These are phyloP conservation scores for Blastobotrys persicus DNA, from an alignment of 1,139 yeast species.

Conservation along the genomic window DNA sequence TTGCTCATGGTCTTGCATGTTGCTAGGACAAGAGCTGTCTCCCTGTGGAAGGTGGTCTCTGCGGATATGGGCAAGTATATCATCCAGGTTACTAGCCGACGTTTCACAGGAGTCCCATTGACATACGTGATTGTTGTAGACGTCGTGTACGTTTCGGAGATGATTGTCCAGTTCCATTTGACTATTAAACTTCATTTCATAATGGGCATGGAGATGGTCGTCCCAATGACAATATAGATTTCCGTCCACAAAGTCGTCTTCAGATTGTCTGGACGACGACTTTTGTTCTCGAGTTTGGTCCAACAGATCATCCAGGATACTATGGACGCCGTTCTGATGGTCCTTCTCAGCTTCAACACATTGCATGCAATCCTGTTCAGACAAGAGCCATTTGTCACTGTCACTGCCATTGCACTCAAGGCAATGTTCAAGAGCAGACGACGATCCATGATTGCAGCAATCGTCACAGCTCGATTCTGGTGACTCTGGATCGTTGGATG, in stretches of 20 bases:
- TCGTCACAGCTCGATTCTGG: not conserved
- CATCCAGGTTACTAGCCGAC: conserved; percentile 33
- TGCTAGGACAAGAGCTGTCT: conserved; percentile 6
- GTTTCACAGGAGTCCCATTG: conserved; percentile 43
- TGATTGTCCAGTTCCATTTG: conserved; percentile 35
- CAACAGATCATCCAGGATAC: not conserved
- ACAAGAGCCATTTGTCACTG: not conserved
- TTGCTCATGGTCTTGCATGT: conserved; percentile 12
- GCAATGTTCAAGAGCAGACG: not conserved
- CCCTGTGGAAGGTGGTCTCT: conserved; percentile 9
- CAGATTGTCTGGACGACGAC: not conserved
- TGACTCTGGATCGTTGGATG: not conserved
- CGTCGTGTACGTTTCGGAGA: conserved; percentile 23
- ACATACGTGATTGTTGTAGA: conserved; percentile 26
- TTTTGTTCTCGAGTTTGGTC: not conserved
- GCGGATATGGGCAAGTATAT: conserved; percentile 37
- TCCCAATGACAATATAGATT: conserved; percentile 39
- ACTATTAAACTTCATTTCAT: conserved; percentile 30
- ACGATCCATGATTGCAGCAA: not conserved
- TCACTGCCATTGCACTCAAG: conserved; percentile 12
- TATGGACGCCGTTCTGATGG: conserved; percentile 11
- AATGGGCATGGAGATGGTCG: conserved; percentile 27
- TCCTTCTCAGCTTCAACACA: conserved; percentile 24
- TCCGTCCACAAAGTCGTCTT: conserved; percentile 1
- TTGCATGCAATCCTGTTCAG: conserved; percentile 18